Percentiles rank a stretch among this genome's conserved stretches.
phyloP scores from a whole-genome alignment of 2,329 filamentous ascomycete species.

The Parastagonospora avenae region DNA sequence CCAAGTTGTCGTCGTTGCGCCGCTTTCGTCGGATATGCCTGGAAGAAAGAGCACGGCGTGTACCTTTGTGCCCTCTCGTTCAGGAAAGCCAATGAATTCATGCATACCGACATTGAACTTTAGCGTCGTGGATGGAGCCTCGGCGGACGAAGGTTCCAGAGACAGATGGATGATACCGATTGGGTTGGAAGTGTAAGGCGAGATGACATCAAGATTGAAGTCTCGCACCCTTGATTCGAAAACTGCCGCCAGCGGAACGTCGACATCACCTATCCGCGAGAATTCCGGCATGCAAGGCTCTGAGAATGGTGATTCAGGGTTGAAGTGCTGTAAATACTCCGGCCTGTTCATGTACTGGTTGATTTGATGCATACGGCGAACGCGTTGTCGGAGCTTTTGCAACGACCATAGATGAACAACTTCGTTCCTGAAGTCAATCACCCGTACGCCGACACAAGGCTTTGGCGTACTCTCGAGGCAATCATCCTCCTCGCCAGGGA shows the following conservation, averaged over 20 bases:
- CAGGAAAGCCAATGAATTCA: slow-evolving; percentile 90
- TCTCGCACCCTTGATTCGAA: slow-evolving; percentile 96
- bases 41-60: slow-evolving; percentile 97
- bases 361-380: slow-evolving; percentile 93
- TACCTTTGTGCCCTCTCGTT: slow-evolving; percentile 92
- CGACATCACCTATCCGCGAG: slow-evolving; percentile 88
- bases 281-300: slow-evolving; percentile 91
- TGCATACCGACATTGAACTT: slow-evolving; percentile 99
- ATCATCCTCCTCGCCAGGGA: slow-evolving; percentile 83
- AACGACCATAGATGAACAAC: slow-evolving; percentile 94
- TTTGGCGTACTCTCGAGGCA: slow-evolving; percentile 81
- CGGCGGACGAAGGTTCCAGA: slow-evolving; percentile 88
- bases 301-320: slow-evolving; percentile 89
- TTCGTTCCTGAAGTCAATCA: slow-evolving; percentile 85
- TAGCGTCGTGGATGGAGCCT: slow-evolving; percentile 86
- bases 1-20: slow-evolving; percentile 93
- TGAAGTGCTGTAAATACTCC: slow-evolving; percentile 91
- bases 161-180: slow-evolving; percentile 90
- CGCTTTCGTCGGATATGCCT: slow-evolving; percentile 80
- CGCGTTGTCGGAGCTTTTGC: slow-evolving; percentile 85
- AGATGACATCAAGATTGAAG: slow-evolving; percentile 87
- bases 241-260: slow-evolving; percentile 89
- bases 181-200: slow-evolving; percentile 88
- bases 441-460: slow-evolving; percentile 86
- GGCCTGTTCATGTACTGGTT: slow-evolving; percentile 95